Evolutionary conservation across 805 yeast genomes (phyloP), one percentile per base, ranked within the genome.

Genomic region (Pachysolen tannophilus): DNA sequence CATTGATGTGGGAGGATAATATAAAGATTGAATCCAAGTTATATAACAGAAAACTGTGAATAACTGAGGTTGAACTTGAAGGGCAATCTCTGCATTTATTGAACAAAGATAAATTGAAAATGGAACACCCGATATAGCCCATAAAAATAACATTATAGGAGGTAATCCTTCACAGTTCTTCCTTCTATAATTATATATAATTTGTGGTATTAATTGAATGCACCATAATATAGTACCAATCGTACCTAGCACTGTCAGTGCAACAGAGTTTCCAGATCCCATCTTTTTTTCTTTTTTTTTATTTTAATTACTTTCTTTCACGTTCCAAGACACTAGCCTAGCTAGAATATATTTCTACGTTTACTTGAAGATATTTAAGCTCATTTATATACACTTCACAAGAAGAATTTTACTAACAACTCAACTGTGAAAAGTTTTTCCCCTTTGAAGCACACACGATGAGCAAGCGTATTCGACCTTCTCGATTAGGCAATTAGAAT

Each of bases 161-260:
- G 95, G 95, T 8, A 88, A 59, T 0, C 97, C 97, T 19, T 78
- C 82, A 40, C 94, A 82, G 50, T 86, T 76, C 48, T 90, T 86
- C 7, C 71, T 69, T 39, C 67, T 65, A 60, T 72, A 87, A 52
- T 90, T 88, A 52, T 76, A 66, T 38, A 75, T 64, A 30, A 88
- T 78, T 43, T 56, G 61, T 1, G 97, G 97, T 1, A 83, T 65
- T 33, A 90, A 61, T 58, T 90, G 97, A 41, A 90, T 65, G 55
- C 97, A 90, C 97, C 97, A 90, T 37, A 84, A 65, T 2, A 90
- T 79, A 0, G 97, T 90, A 3, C 96, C 97, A 3, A 84, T 67
- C 8, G 95, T 88, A 3, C 87, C 94, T 38, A 86, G 65, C 1
- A 82, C 83, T 32, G 83, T 85, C 10, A 85, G 73, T 1, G 82